These are phyloP conservation scores for Phialemoniopsis sp. DNA, from an alignment of 2,329 filamentous ascomycete species.

Conservation along the genomic window DNA sequence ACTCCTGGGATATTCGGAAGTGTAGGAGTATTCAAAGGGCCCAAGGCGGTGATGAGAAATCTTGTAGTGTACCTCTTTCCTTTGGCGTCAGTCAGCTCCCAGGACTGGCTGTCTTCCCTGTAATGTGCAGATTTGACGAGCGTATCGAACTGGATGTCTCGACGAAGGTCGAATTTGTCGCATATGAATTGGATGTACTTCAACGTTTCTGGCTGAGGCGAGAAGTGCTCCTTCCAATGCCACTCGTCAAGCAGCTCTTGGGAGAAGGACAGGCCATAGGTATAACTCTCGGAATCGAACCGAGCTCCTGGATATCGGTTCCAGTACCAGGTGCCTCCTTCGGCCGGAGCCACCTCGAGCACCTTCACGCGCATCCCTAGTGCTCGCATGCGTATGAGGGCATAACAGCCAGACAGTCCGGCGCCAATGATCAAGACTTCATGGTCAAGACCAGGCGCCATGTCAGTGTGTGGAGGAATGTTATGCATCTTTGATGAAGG, in stretches of 20 bases:
- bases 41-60: conserved; percentile 20
- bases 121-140: conserved; percentile 21
- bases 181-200: conserved; percentile 31
- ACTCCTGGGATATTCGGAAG: conserved; percentile 26
- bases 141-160: conserved; percentile 23
- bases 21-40: conserved; percentile 22
- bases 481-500: too few species aligned
- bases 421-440: conserved; percentile 34
- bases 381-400: conserved; percentile 32
- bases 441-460: conserved; percentile 18
- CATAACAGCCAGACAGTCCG: conserved; percentile 34
- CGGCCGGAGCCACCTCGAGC: conserved; percentile 32
- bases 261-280: conserved; percentile 37
- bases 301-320: conserved; percentile 15
- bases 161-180: conserved; percentile 26
- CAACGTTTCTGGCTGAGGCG: conserved; percentile 27
- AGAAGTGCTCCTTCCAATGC: conserved; percentile 29
- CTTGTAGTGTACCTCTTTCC: conserved; percentile 15
- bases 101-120: conserved; percentile 15
- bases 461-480: too few species aligned
- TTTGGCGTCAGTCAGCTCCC: conserved; percentile 19
- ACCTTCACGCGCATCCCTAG: conserved; percentile 27
- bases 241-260: conserved; percentile 36
- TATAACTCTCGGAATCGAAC: conserved; percentile 39
- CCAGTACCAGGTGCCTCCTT: conserved; percentile 43